These are phyloP conservation scores for Rhizodiscina lignyota DNA, from an alignment of 495 filamentous ascomycete species.

Conservation along the genomic window DNA sequence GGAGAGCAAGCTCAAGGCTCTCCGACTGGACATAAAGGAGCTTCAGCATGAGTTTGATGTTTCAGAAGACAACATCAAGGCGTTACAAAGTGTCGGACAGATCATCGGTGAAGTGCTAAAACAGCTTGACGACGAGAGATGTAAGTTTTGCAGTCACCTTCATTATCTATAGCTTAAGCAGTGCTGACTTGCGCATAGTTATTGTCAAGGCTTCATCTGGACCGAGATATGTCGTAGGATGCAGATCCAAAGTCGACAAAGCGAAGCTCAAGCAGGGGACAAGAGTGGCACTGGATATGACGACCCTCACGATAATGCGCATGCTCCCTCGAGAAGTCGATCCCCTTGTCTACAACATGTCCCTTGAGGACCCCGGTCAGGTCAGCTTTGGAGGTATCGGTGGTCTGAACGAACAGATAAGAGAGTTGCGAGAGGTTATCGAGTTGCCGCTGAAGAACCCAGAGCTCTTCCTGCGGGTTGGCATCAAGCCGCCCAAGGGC, in stretches of 20 bases:
- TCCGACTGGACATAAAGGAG: constrained; percentile 88
- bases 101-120: constrained; percentile 99
- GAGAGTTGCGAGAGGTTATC: constrained; percentile 95
- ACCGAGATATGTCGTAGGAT: constrained; percentile 95
- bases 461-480: constrained; percentile 89
- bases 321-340: constrained; percentile 99
- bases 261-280: constrained; percentile 93
- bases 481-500: constrained; percentile 98
- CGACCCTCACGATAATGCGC: constrained; percentile 98
- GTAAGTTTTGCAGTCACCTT: constrained; percentile 32
- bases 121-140: constrained; percentile 97
- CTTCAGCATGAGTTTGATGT: constrained; percentile 88
- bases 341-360: constrained; percentile 99
- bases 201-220: constrained; percentile 90
- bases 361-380: constrained; percentile 91
- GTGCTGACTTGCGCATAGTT: constrained; percentile 20
- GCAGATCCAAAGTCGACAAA: constrained; percentile 95
- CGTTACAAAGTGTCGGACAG: constrained; percentile 94
- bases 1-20: constrained; percentile 87
- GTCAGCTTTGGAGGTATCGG: constrained; percentile 98
- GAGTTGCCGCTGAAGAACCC: constrained; percentile 97
- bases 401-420: constrained; percentile 96
- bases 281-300: constrained; percentile 98
- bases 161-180: not conserved
- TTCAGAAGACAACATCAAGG: constrained; percentile 99